Evolutionary conservation across 139 green algal species (phyloP), one percentile per base, ranked within the genome.

Genomic region (Closterium sp.): DNA sequence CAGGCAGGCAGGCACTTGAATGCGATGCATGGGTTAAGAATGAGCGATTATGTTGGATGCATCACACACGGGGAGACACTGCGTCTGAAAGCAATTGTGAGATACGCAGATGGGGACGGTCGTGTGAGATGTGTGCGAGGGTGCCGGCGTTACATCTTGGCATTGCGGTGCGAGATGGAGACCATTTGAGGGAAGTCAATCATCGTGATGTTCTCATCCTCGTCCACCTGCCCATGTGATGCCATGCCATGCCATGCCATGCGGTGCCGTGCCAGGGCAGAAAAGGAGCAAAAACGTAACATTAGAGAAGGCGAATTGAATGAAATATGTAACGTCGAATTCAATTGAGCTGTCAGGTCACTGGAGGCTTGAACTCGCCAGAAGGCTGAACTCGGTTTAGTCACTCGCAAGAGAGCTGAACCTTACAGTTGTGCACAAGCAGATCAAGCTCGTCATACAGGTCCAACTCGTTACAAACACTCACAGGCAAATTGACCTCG

Each of bases 121-220:
- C 64, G 16, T 28, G 12, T 28, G 16, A 83, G 16, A 2, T 76
- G 55, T 76, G 55, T 76, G 43, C 12, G 43, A 66, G 55, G 55
- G 55, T 76, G 55, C 23, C 19, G 9, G 25, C 25, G 6, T 91
- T 33, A 93, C 94, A 98, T 97, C 88, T 96, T 36, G 0, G 97
- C 98, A 93, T 99, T 99, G 25, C 92, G 85, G 92, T 99, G 98
- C 31, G 84, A 94, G 0, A 96, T 94, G 4, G 96, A 98, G 33
- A 99, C 97, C 98, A 99, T 99, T 94, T 99, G 98, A 0, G 97
- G 98, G 90, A 99, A 99, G 92, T 99, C 97, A 43, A 99, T 99
- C 81, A 99, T 93, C 16, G 96, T 98, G 28, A 99, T 85, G 23
- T 95, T 89, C 76, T 97, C 94, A 16, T 97, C 95, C 38, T 96